These are phyloP conservation scores for Cicer arietinum DNA, from an alignment of 306 rosid species.

Conservation along the genomic window DNA sequence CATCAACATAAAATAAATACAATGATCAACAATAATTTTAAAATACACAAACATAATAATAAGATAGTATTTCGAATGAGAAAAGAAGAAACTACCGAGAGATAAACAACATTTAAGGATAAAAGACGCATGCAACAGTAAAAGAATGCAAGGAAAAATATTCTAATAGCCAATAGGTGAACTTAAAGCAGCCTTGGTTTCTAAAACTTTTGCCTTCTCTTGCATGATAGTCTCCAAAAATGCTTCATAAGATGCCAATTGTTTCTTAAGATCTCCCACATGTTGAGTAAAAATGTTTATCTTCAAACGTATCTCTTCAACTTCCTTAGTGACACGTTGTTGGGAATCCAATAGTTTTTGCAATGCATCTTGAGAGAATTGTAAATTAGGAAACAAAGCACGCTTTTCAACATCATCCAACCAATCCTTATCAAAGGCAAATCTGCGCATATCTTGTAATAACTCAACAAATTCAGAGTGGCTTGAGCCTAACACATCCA, in stretches of 20 bases:
- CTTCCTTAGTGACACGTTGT: neutral
- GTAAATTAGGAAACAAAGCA: neutral
- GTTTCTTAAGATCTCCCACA: neutral
- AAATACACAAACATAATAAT: too few species aligned
- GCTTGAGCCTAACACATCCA: constrained; percentile 14
- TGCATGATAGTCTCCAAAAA: neutral
- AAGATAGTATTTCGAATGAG: too few species aligned
- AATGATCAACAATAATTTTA: too few species aligned
- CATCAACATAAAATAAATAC: too few species aligned
- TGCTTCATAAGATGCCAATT: neutral
- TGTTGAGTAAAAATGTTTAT: neutral
- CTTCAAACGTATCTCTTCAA: neutral
- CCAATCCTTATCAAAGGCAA: neutral
- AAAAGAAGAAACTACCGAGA: too few species aligned
- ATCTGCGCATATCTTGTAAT: neutral
- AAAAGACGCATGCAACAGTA: too few species aligned
- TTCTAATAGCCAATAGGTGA: neutral
- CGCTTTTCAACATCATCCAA: neutral
- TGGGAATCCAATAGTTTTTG: neutral
- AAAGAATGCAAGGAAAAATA: too few species aligned
- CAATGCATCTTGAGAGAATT: neutral
- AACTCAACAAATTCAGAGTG: constrained; percentile 18
- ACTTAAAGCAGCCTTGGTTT: neutral
- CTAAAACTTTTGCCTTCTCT: neutral
- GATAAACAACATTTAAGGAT: too few species aligned